These are phyloP conservation scores for Blepharisma undulans DNA, from an alignment of 169 alveolate species.

Conservation along the genomic window DNA sequence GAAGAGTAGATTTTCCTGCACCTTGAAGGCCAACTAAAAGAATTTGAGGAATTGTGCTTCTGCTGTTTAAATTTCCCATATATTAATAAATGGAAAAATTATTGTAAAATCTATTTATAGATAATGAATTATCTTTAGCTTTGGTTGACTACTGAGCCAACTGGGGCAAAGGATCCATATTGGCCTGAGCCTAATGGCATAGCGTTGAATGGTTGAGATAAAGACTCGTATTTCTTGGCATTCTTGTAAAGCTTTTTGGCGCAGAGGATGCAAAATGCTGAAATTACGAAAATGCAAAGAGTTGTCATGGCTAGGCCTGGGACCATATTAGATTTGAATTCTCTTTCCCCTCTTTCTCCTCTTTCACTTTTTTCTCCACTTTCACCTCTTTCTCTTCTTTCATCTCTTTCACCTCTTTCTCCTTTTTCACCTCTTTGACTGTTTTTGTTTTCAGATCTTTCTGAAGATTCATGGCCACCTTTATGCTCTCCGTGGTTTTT, in stretches of 20 bases:
- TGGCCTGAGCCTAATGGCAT: not conserved
- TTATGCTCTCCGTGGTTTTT: not conserved
- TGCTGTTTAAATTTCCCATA: conserved; percentile 23
- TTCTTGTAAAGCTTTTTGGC: not conserved
- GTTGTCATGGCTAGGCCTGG: not conserved
- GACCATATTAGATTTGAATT: not conserved
- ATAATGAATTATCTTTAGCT: not conserved
- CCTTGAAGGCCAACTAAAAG: not conserved
- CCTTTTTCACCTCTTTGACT: not conserved
- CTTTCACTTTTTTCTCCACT: not conserved
- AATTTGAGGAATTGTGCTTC: not conserved
- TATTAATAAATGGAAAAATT: too few species aligned
- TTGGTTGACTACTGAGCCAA: not conserved
- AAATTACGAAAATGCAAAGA: not conserved
- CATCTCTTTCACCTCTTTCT: not conserved
- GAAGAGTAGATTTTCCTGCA: conserved; percentile 33
- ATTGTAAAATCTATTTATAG: not conserved
- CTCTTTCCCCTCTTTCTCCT: not conserved
- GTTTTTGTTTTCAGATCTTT: not conserved
- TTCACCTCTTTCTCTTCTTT: too few species aligned
- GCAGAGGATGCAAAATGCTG: not conserved
- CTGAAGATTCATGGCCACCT: not conserved
- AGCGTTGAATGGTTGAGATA: not conserved
- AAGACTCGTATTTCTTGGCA: not conserved
- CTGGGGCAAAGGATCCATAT: not conserved